A percentile compares a stretch with the other conserved stretches of the same genome.
Conservation (phyloP, 495 filamentous ascomycete species). For the Aspergillus heteromorphus region DNA sequence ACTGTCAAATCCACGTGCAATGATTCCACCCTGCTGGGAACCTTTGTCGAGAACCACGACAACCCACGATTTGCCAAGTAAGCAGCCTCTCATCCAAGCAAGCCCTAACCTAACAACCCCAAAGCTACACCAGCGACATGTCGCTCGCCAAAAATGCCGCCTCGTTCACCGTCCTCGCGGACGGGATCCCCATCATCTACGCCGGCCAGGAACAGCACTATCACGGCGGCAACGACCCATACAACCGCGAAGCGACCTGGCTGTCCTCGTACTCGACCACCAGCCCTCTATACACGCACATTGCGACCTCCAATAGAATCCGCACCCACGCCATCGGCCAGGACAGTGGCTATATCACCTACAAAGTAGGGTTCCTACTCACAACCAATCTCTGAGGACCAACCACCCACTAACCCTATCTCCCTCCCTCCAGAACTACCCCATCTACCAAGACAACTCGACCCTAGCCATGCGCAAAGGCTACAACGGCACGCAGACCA, state of each 20-base stretch:
- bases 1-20: conserved; percentile 48
- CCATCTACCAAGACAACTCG: conserved; percentile 50
- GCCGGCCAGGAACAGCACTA: conserved; percentile 74
- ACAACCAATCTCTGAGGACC: background rate
- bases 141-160: conserved; percentile 63
- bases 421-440: conserved; percentile 31
- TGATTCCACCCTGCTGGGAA: conserved; percentile 62
- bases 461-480: conserved; percentile 67
- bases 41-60: conserved; percentile 80
- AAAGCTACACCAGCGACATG: conserved; percentile 44
- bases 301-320: conserved; percentile 12
- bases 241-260: conserved; percentile 76
- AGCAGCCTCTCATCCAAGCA: conserved; percentile 3
- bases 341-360: conserved; percentile 9
- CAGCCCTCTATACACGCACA: conserved; percentile 8
- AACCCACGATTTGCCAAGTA: conserved; percentile 58
- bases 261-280: conserved; percentile 53
- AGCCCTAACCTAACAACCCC: conserved; percentile 6
- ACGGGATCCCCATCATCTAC: conserved; percentile 64
- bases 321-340: conserved; percentile 11
- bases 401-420: background rate
- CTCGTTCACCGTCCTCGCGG: conserved; percentile 64
- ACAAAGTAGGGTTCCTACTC: conserved; percentile 4
- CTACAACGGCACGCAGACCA: conserved; percentile 42
- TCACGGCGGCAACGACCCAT: conserved; percentile 54